These are phyloP conservation scores for Conringia planisiliqua DNA, from an alignment of 345 rosid species.

Conservation along the genomic window DNA sequence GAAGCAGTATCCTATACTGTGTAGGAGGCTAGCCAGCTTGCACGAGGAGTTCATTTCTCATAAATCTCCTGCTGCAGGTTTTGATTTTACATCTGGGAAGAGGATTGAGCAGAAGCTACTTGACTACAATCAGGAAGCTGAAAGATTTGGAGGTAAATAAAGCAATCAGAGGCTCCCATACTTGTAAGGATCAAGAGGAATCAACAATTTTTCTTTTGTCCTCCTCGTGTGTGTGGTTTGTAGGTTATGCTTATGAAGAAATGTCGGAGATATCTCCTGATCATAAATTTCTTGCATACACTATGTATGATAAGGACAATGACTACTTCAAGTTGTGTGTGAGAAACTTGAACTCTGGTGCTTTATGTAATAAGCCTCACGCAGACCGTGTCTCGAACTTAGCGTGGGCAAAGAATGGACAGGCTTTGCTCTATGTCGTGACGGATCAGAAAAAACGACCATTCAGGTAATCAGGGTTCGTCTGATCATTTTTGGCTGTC, in stretches of 20 bases:
- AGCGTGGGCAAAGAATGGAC: constrained; percentile 91
- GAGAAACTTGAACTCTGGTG: constrained; percentile 84
- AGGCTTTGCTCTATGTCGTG: constrained; percentile 80
- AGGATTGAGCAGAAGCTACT: constrained; percentile 91
- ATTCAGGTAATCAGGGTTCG: constrained; percentile 62
- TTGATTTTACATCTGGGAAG: constrained; percentile 83
- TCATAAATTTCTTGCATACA: constrained; percentile 91
- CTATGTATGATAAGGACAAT: constrained; percentile 94
- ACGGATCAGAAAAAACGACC: constrained; percentile 89
- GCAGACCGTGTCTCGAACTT: constrained; percentile 77
- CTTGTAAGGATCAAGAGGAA: not conserved
- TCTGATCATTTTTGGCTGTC: constrained; percentile 6
- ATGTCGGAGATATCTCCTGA: constrained; percentile 88
- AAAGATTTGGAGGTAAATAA: constrained; percentile 83
- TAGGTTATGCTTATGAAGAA: constrained; percentile 96
- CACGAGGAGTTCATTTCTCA: constrained; percentile 80
- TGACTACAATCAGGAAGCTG: constrained; percentile 94
- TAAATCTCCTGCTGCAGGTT: constrained; percentile 72
- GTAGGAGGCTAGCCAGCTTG: constrained; percentile 70
- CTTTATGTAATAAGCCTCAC: constrained; percentile 87
- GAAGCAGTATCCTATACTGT: constrained; percentile 78
- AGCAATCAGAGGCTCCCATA: not conserved
- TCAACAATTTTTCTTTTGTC: not conserved
- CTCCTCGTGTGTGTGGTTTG: not conserved
- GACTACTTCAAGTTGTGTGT: constrained; percentile 75